These are phyloP conservation scores for Yarrowia divulgata DNA, from an alignment of 805 yeast species.

Conservation along the genomic window DNA sequence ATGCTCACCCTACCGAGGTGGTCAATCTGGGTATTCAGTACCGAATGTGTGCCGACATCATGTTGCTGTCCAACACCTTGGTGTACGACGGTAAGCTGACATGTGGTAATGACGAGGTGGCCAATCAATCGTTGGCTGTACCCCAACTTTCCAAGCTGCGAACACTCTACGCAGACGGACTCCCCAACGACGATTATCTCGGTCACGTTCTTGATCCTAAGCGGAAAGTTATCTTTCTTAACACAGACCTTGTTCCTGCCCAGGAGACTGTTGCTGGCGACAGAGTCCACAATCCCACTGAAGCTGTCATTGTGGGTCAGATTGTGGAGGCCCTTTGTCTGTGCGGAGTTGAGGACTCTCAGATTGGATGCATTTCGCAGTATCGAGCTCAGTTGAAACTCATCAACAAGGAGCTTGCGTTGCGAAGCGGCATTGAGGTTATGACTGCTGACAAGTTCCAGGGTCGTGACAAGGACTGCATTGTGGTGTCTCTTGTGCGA, in stretches of 20 bases:
- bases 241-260: slow-evolving; percentile 75
- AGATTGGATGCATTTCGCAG: slow-evolving; percentile 88
- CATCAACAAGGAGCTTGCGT: slow-evolving; percentile 51
- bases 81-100: slow-evolving; percentile 77
- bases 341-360: slow-evolving; percentile 65
- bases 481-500: slow-evolving; percentile 87
- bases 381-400: slow-evolving; percentile 79
- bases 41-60: slow-evolving; percentile 90
- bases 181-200: slow-evolving; percentile 59
- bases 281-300: slow-evolving; percentile 74
- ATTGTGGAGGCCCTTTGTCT: slow-evolving; percentile 63
- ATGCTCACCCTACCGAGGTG: slow-evolving; percentile 74
- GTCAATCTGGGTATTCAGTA: slow-evolving; percentile 82
- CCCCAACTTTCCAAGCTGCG: slow-evolving; percentile 49
- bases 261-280: slow-evolving; percentile 65
- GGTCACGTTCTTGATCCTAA: slow-evolving; percentile 59
- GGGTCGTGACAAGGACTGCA: slow-evolving; percentile 93
- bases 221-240: slow-evolving; percentile 71
- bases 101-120: slow-evolving; percentile 75
- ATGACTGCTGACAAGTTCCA: slow-evolving; percentile 95
- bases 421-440: slow-evolving; percentile 64
- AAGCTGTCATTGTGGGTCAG: slow-evolving; percentile 69
- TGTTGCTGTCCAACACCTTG: slow-evolving; percentile 79
- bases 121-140: slow-evolving; percentile 61
- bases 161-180: slow-evolving; percentile 43